Conservation (phyloP, 2,329 filamentous ascomycete species). For the Blastomyces silverae region DNA sequence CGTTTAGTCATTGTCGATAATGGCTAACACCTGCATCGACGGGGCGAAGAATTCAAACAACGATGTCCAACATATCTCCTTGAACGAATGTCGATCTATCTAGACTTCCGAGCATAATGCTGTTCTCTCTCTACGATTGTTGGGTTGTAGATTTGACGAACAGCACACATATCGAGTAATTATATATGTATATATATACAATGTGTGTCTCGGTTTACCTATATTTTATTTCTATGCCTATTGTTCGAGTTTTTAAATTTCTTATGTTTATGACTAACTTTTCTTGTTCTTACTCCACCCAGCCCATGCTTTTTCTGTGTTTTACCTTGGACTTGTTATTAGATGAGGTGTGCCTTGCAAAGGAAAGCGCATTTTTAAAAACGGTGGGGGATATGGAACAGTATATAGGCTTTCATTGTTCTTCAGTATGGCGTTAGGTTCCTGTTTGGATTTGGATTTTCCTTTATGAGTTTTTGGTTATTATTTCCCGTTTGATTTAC, state of each 20-base stretch:
- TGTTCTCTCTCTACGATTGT: neutral
- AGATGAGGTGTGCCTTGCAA: neutral
- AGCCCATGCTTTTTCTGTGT: neutral
- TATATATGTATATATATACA: neutral
- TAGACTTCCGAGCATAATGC: neutral
- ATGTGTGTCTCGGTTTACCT: neutral
- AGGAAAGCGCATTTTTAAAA: neutral
- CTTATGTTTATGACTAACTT: neutral
- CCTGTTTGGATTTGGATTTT: neutral
- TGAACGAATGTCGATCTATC: neutral
- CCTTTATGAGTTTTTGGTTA: neutral
- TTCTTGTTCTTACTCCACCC: neutral
- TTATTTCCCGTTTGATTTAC: neutral
- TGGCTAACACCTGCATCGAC: neutral
- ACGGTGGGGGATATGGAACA: neutral
- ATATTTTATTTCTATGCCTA: neutral
- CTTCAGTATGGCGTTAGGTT: neutral
- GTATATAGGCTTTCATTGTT: neutral
- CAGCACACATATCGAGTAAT: neutral
- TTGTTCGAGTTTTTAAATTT: neutral
- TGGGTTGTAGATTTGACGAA: neutral
- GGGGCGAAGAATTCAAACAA: neutral
- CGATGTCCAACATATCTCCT: neutral
- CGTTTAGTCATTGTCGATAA: neutral
- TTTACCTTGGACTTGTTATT: conserved; percentile 4